These are phyloP conservation scores for Tricholoma terreum DNA, from an alignment of 768 basidiomycete species.

Conservation along the genomic window DNA sequence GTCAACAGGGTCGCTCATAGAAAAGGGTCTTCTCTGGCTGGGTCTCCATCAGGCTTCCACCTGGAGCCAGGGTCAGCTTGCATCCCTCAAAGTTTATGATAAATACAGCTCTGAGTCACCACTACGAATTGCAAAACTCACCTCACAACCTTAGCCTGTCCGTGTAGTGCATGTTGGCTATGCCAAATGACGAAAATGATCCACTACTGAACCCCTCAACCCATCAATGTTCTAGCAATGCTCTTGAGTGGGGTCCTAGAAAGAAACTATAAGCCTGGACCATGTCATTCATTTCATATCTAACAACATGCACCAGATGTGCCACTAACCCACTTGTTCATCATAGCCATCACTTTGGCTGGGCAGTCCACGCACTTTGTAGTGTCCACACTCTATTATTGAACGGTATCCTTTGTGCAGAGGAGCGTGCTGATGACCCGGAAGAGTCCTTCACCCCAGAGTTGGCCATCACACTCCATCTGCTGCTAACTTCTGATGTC, in stretches of 20 bases:
- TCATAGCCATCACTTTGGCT: conserved; percentile 5
- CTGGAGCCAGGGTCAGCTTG: too few relatives aligned
- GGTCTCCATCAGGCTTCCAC: too few relatives aligned
- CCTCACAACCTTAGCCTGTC: neutral
- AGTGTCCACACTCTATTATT: neutral
- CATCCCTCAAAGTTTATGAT: too few relatives aligned
- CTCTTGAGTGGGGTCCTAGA: neutral
- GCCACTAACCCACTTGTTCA: neutral
- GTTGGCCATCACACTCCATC: neutral
- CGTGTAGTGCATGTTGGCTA: neutral
- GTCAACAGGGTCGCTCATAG: too few relatives aligned
- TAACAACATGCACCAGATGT: neutral
- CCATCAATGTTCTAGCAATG: neutral
- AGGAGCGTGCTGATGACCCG: neutral
- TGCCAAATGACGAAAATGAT: neutral
- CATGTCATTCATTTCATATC: neutral
- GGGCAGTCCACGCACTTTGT: conserved; percentile 3
- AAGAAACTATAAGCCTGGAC: neutral
- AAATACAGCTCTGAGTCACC: too few relatives aligned
- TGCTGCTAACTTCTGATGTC: neutral
- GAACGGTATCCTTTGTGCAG: neutral
- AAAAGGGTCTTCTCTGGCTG: too few relatives aligned
- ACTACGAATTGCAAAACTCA: too few relatives aligned
- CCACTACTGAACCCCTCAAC: too few relatives aligned
- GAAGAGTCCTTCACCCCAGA: neutral